Evolutionary conservation across 805 yeast species (phyloP).

Genomic region (Hanseniaspora singularis): DNA sequence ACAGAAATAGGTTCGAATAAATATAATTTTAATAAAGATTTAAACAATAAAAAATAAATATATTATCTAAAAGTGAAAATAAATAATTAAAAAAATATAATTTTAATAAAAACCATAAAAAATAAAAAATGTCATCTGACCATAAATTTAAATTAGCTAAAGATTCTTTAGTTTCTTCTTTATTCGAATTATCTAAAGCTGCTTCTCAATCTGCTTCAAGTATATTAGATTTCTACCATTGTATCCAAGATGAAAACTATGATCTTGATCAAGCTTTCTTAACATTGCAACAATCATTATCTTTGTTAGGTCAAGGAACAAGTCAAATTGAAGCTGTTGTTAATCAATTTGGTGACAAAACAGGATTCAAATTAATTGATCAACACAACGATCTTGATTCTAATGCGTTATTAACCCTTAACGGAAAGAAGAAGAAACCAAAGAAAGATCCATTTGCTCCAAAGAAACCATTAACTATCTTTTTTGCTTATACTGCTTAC

Average conservation of each 20-base stretch:
- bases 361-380: conserved; percentile 17
- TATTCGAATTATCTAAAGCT: conserved; percentile 74
- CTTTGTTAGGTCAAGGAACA: conserved; percentile 31
- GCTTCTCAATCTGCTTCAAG: conserved; percentile 76
- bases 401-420: conserved; percentile 18
- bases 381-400: conserved; percentile 6
- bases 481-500: conserved; percentile 64
- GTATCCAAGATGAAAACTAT: conserved; percentile 37
- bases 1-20: too few species aligned
- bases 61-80: too few species aligned
- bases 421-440: conserved; percentile 32
- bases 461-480: conserved; percentile 82
- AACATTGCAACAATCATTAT: conserved; percentile 34
- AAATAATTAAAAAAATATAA: neutral
- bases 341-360: conserved; percentile 26
- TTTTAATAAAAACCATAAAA: neutral
- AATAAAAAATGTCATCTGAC: conserved; percentile 6
- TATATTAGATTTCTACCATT: conserved; percentile 61
- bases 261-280: conserved; percentile 36
- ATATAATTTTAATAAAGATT: too few species aligned
- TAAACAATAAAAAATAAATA: too few species aligned
- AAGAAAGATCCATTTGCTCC: conserved; percentile 90
- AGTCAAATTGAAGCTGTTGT: conserved; percentile 25
- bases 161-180: conserved; percentile 55
- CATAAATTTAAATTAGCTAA: conserved; percentile 14